Percentiles rank a stretch among this genome's conserved stretches.
Conservation (phyloP, 768 basidiomycete species). For the Tremella yokohamensis region DNA sequence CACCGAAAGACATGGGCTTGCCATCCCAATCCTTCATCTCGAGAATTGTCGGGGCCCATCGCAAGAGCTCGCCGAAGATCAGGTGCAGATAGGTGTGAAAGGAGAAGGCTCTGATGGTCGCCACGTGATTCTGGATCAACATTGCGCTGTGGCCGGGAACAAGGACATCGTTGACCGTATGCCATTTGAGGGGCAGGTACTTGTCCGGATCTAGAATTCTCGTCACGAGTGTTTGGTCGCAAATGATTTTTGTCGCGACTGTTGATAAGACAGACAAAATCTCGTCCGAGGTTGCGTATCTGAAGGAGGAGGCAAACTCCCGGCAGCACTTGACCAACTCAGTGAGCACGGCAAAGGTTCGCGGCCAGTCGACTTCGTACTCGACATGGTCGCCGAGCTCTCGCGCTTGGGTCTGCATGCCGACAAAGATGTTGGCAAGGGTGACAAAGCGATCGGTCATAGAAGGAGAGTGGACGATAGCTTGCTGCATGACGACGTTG, state of each 20-base stretch:
- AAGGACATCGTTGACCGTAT: conserved; percentile 26
- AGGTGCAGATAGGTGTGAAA: conserved; percentile 43
- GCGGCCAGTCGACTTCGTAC: conserved; percentile 95
- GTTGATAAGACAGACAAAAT: conserved; percentile 51
- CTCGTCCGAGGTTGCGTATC: conserved; percentile 59
- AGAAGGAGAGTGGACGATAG: conserved; percentile 67
- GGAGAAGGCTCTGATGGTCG: conserved; percentile 27
- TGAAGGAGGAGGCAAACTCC: conserved; percentile 79
- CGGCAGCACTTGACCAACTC: conserved; percentile 84
- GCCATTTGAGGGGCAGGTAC: conserved; percentile 17
- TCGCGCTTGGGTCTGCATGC: conserved; percentile 83
- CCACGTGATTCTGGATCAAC: conserved; percentile 24
- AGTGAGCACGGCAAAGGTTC: conserved; percentile 90
- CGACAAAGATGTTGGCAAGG: conserved; percentile 86
- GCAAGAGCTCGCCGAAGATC: conserved; percentile 27
- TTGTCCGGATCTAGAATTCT: conserved; percentile 31
- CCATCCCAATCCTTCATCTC: not conserved
- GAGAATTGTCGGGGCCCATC: not conserved
- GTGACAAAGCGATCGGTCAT: conserved; percentile 69
- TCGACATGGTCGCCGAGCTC: conserved; percentile 80
- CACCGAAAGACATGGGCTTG: conserved; percentile 15
- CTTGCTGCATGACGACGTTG: conserved; percentile 64
- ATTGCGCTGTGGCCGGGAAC: conserved; percentile 14
- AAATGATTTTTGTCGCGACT: conserved; percentile 25
- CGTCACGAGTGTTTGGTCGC: conserved; percentile 31